Evolutionary conservation across 192 early-diverging fungal genomes (phyloP), one percentile per base, ranked within the genome.

Genomic region (Spinellus fusiger): DNA sequence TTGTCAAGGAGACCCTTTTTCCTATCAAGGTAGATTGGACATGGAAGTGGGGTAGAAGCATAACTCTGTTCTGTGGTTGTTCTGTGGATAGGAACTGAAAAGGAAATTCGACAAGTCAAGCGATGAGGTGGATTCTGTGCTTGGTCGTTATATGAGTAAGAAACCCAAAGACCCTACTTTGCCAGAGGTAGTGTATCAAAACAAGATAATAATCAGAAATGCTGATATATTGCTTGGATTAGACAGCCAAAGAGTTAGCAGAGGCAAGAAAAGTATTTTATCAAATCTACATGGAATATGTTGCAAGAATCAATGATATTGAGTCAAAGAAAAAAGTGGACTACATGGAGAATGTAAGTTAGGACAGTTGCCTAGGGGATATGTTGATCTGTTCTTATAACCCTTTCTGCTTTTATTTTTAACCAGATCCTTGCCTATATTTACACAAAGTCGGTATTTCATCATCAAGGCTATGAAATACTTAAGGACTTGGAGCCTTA

Each of bases 361-460:
- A 13, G 8, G 27, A 46, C 37, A 31, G 20, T 18, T 32, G 7
- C 13, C 18, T 10, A 12, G 10, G 18, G 13, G 18, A 18, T 44
- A 44, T 44, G n/a, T 53, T 55, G 15, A 59, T 40, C 28, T 50
- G 26, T 23, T 32, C 47, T 32, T 0, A 49, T 55, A 4, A 33
- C 15, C 46, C 20, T 47, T 29, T 50, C 13, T 62, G 54, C 7
- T 16, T n/a, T 15, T 20, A 31, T 72, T 65, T 72, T 61, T n/a
- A n/a, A 0, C 29, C 71, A 87, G 84, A 77, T 88, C 29, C 74
- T 88, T 35, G 81, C 90, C 12, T 84, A 89, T 32, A 88, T 92
- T 78, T 94, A 91, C 69, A 89, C 88, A 20, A 84, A 89, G 40
- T 89, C 84, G 53, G 86, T 89, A 26, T 89, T 89, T 67, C 84